Evolutionary conservation across 345 rosid species (phyloP).

Genomic region (Populus alba): DNA sequence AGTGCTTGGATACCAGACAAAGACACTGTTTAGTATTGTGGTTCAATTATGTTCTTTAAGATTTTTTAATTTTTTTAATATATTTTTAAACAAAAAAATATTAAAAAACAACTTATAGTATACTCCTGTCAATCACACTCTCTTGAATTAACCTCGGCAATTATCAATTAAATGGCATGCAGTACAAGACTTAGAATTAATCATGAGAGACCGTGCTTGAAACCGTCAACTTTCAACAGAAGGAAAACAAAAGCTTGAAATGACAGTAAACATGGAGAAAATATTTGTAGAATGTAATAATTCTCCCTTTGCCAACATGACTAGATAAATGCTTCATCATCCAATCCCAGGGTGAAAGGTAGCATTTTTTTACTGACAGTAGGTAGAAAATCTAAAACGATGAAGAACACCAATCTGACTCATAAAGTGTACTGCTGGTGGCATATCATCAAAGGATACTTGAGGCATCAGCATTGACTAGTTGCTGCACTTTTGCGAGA

Average conservation of each 20-base stretch:
- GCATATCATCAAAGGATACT: neutral
- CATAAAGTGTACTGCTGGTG: neutral
- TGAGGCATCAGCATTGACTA: constrained; percentile 3
- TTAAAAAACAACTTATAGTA: no score
- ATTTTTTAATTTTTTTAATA: no score
- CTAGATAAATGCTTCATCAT: neutral
- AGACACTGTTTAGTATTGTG: no score
- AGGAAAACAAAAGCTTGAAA: neutral
- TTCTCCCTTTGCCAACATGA: neutral
- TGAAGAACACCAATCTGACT: neutral
- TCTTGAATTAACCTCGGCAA: neutral
- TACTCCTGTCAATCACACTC: no score
- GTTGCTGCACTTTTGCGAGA: neutral
- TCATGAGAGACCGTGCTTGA: neutral
- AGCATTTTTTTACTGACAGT: neutral
- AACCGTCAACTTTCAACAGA: neutral
- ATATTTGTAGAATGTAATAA: neutral
- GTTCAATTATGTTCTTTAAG: no score
- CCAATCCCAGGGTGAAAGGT: neutral
- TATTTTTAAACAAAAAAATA: no score
- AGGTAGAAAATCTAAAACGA: neutral
- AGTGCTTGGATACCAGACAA: no score
- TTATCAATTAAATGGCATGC: neutral
- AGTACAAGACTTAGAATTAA: neutral
- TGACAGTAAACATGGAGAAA: neutral